These are phyloP conservation scores for Eucommia ulmoides DNA, from an alignment of 257 asterid genomes.

Conservation along the genomic window DNA sequence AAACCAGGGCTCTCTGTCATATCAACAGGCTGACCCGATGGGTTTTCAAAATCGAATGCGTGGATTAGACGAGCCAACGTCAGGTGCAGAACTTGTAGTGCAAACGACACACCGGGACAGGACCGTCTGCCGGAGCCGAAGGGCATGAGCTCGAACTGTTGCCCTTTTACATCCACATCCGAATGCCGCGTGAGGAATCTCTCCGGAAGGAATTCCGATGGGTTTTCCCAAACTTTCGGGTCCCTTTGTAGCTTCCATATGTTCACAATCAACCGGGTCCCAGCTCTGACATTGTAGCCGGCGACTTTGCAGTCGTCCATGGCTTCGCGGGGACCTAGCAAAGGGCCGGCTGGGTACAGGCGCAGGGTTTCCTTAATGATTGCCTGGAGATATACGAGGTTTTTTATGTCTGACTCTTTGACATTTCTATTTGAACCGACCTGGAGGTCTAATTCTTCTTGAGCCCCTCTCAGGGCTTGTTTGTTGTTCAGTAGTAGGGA, in stretches of 20 bases:
- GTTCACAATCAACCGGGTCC: slow-evolving; percentile 37
- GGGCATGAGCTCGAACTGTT: slow-evolving; percentile 32
- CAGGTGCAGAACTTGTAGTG: slow-evolving; percentile 18
- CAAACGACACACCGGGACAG: slow-evolving; percentile 38
- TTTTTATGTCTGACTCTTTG: slow-evolving; percentile 41
- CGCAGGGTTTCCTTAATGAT: slow-evolving; percentile 42
- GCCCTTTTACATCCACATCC: slow-evolving; percentile 20
- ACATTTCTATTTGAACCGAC: slow-evolving; percentile 32
- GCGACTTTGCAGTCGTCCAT: slow-evolving; percentile 27
- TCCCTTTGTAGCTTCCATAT: slow-evolving; percentile 51
- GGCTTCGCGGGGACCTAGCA: slow-evolving; percentile 43
- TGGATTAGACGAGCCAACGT: slow-evolving; percentile 42
- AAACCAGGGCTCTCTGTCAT: slow-evolving; percentile 42
- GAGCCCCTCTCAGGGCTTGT: slow-evolving; percentile 14
- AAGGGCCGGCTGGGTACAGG: slow-evolving; percentile 58
- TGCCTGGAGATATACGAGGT: slow-evolving; percentile 31
- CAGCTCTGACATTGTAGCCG: slow-evolving; percentile 17
- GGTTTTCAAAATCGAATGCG: slow-evolving; percentile 27
- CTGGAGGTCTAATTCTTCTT: slow-evolving; percentile 25
- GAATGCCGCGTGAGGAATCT: slow-evolving; percentile 22
- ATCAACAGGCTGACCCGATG: slow-evolving; percentile 20
- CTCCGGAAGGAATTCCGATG: slow-evolving; percentile 31
- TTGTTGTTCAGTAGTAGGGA: slow-evolving; percentile 37
- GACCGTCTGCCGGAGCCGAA: slow-evolving; percentile 45
- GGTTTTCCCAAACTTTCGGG: slow-evolving; percentile 32